Percentiles rank a stretch among this genome's conserved stretches.
phyloP scores from a whole-genome alignment of 2,329 filamentous ascomycete species.

The Ophiosphaerella korrae region DNA sequence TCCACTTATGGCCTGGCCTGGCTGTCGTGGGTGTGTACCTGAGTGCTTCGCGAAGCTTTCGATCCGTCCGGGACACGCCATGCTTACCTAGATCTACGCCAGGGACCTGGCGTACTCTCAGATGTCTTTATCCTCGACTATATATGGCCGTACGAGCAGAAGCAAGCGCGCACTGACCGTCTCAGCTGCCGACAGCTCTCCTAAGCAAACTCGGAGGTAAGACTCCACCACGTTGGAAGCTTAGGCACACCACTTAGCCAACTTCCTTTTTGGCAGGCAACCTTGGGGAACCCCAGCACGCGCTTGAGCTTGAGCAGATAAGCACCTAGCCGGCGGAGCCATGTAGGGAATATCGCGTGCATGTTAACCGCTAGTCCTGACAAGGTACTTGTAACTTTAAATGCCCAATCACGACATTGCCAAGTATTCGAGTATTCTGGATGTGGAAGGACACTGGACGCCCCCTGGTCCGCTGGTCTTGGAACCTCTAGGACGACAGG shows the following conservation, averaged over 20 bases:
- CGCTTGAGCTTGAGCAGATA: conserved; percentile 16
- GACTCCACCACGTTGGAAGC: not conserved
- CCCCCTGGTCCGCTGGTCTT: conserved; percentile 21
- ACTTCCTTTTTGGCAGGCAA: conserved; percentile 21
- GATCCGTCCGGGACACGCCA: not conserved
- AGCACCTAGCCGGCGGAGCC: conserved; percentile 4
- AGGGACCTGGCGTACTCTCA: not conserved
- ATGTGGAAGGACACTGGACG: conserved; percentile 24
- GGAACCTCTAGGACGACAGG: conserved; percentile 11
- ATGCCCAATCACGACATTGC: conserved; percentile 1
- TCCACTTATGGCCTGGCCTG: too few species aligned
- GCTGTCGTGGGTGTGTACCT: too few species aligned
- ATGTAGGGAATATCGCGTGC: not conserved
- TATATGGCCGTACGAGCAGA: not conserved
- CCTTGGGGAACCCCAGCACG: conserved; percentile 7
- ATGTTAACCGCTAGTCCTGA: not conserved
- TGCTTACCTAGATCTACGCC: not conserved
- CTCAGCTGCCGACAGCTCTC: not conserved
- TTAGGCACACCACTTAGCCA: conserved; percentile 4
- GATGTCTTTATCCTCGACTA: too few species aligned
- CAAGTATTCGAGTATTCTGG: not conserved
- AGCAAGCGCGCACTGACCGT: not conserved
- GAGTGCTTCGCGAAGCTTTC: not conserved
- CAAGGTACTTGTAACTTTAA: conserved; percentile 7
- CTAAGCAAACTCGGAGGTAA: not conserved